A percentile compares a stretch with the other conserved stretches of the same genome.
Conservation (phyloP, 2,329 filamentous ascomycete species). For the Hymenoscyphus linearis region DNA sequence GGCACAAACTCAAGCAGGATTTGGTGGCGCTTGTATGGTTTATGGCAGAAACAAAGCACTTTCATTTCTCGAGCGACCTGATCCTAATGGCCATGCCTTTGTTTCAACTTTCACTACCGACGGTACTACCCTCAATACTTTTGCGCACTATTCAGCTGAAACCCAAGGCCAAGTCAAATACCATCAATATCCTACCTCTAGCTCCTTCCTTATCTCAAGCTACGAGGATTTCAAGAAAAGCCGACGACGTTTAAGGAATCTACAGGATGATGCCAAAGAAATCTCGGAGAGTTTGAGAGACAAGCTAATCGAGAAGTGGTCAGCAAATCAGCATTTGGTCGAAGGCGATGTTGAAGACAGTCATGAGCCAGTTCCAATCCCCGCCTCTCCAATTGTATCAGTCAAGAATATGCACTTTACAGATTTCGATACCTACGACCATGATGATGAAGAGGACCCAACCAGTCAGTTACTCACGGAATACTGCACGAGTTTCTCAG, state of each 20-base stretch:
- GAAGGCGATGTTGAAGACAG: too few species aligned
- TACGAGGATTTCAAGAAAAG: constrained; percentile 19
- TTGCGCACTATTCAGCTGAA: constrained; percentile 16
- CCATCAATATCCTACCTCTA: too few species aligned
- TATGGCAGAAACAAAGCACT: constrained; percentile 18
- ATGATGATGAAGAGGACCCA: constrained; percentile 2
- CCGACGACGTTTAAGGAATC: constrained; percentile 15
- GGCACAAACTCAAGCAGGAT: constrained; percentile 16
- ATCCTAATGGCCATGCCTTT: constrained; percentile 12
- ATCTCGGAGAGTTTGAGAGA: constrained; percentile 14
- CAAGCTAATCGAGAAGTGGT: constrained; percentile 15
- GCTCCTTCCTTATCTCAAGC: constrained; percentile 10
- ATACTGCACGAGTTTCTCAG: constrained; percentile 4
- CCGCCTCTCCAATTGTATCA: neutral
- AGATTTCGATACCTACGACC: constrained; percentile 2
- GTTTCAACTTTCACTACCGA: constrained; percentile 20
- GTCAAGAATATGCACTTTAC: neutral
- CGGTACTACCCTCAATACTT: constrained; percentile 16
- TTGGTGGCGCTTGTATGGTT: constrained; percentile 19
- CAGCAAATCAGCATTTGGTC: neutral
- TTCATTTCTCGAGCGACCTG: constrained; percentile 14
- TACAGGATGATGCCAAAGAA: constrained; percentile 17
- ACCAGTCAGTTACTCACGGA: too few species aligned
- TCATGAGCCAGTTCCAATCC: too few species aligned
- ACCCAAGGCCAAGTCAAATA: constrained; percentile 11